Percentiles rank a stretch among this genome's conserved stretches.
Conservation (phyloP, 2,329 filamentous ascomycete species). For the Colletotrichum godetiae region DNA sequence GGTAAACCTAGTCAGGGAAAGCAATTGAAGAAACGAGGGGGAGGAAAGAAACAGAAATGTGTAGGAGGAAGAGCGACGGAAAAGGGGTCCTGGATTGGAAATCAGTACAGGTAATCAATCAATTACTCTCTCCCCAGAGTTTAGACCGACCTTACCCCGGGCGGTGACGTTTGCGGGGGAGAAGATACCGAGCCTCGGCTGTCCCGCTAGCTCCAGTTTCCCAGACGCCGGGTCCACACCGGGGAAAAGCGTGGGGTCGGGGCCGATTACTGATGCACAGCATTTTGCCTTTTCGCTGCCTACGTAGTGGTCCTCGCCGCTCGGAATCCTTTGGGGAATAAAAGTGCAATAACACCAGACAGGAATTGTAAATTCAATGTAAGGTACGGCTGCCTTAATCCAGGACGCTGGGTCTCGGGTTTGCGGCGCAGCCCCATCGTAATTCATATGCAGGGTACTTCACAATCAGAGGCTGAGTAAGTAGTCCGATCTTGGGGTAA, state of each 20-base stretch:
- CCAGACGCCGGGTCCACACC: conserved; percentile 8
- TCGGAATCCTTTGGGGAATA: neutral
- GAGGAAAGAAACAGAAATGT: too few species aligned
- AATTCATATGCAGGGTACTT: neutral
- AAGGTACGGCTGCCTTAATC: conserved; percentile 12
- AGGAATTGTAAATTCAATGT: neutral
- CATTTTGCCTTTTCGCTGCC: conserved; percentile 10
- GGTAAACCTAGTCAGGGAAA: too few species aligned
- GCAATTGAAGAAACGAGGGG: too few species aligned
- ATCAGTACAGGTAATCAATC: neutral
- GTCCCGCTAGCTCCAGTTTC: conserved; percentile 22
- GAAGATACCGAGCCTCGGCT: conserved; percentile 39
- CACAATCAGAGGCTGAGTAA: neutral
- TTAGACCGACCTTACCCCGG: neutral
- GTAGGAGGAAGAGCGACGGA: too few species aligned
- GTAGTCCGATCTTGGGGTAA: neutral
- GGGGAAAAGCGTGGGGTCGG: conserved; percentile 8
- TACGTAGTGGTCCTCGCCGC: neutral
- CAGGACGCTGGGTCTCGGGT: neutral
- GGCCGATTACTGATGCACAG: conserved; percentile 1
- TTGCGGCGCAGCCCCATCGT: conserved; percentile 1
- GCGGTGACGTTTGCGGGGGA: conserved; percentile 39
- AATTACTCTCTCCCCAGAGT: neutral
- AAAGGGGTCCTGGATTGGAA: neutral
- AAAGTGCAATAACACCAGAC: neutral